Conservation (phyloP, 2,329 filamentous ascomycete genomes). For the Xenoacremonium recifei region DNA sequence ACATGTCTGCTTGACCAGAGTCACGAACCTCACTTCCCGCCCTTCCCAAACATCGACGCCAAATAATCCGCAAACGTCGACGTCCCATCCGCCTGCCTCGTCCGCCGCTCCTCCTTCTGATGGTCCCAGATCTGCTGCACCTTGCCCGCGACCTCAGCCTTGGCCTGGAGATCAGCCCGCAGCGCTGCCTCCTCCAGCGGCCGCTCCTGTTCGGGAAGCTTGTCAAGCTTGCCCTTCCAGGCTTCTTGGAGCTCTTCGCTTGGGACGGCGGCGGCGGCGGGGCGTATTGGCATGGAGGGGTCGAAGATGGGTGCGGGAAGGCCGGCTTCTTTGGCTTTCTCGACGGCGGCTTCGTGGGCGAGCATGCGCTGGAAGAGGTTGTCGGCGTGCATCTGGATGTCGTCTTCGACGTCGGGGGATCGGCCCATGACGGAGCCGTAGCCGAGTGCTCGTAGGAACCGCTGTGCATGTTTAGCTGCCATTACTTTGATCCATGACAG, state of each 20-base stretch:
- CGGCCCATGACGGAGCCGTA: conserved; percentile 72
- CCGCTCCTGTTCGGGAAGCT: conserved; percentile 57
- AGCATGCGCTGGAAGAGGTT: conserved; percentile 85
- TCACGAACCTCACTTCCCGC: conserved; percentile 24
- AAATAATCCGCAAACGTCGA: conserved; percentile 31
- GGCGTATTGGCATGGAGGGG: conserved; percentile 47
- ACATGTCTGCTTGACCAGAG: no score
- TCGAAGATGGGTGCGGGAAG: conserved; percentile 58
- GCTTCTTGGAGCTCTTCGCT: conserved; percentile 48
- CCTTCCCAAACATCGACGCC: conserved; percentile 27
- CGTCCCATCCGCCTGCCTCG: conserved; percentile 34
- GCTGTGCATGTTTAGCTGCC: conserved; percentile 43
- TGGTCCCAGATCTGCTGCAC: conserved; percentile 39
- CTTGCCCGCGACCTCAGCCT: conserved; percentile 59
- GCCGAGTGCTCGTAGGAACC: conserved; percentile 86
- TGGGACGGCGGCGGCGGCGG: conserved; percentile 22
- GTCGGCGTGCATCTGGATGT: conserved; percentile 95
- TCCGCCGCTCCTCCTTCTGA: conserved; percentile 56
- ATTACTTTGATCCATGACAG: background rate
- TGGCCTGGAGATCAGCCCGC: conserved; percentile 59
- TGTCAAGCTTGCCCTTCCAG: conserved; percentile 55
- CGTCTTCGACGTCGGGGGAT: conserved; percentile 70
- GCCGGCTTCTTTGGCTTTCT: conserved; percentile 64
- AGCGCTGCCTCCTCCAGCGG: conserved; percentile 63
- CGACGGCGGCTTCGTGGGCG: conserved; percentile 73